These are phyloP conservation scores for Trifolium fragiferum DNA, from an alignment of 306 rosid species.

Conservation along the genomic window DNA sequence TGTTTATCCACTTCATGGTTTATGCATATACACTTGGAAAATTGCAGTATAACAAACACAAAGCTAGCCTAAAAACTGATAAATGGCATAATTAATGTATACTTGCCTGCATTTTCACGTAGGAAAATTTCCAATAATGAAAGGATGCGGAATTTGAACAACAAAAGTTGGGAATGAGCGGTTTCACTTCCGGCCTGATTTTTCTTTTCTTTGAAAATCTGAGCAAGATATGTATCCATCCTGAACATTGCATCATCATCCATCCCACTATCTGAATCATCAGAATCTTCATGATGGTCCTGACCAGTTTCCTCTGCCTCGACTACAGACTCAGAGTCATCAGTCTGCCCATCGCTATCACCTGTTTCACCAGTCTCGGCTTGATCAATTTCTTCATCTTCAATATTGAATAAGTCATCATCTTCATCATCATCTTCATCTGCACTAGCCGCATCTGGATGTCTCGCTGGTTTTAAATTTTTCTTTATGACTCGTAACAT, in stretches of 20 bases:
- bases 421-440: constrained; percentile 61
- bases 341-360: constrained; percentile 85
- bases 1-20: background rate
- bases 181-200: constrained; percentile 81
- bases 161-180: constrained; percentile 87
- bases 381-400: constrained; percentile 78
- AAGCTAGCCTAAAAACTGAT: constrained; percentile 10
- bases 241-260: constrained; percentile 98
- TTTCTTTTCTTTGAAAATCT: constrained; percentile 78
- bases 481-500: constrained; percentile 86
- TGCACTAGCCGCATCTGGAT: constrained; percentile 63
- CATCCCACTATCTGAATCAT: constrained; percentile 96
- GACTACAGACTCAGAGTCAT: constrained; percentile 76
- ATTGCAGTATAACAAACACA: constrained; percentile 5
- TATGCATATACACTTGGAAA: background rate
- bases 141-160: constrained; percentile 89
- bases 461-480: constrained; percentile 81
- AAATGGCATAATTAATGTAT: background rate
- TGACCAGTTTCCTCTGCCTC: constrained; percentile 58
- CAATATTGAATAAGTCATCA: constrained; percentile 76
- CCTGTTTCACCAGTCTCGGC: constrained; percentile 79
- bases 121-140: constrained; percentile 91
- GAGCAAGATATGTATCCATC: constrained; percentile 85
- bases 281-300: constrained; percentile 66
- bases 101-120: constrained; percentile 88